Conservation (phyloP, 163 green algal species). For the Trebouxia gelatinosa region DNA sequence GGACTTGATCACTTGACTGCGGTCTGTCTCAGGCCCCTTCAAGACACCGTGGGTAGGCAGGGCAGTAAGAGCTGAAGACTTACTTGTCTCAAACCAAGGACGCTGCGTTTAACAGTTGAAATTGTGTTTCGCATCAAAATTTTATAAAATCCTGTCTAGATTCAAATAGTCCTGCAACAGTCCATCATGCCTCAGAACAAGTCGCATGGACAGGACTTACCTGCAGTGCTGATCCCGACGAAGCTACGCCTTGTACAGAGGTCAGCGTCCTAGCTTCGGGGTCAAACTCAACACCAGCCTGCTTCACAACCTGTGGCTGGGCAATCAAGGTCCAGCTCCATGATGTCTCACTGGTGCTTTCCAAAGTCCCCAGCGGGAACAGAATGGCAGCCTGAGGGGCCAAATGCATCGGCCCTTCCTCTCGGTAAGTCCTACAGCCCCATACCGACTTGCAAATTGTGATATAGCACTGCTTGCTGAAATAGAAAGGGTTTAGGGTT, state of each 20-base stretch:
- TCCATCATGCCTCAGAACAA: not conserved
- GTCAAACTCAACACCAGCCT: conserved; percentile 40
- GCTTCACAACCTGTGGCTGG: conserved; percentile 25
- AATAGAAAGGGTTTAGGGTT: conserved; percentile 1
- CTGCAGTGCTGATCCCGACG: not conserved
- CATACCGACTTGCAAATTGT: not conserved
- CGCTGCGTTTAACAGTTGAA: too few relatives aligned
- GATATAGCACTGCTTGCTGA: not conserved
- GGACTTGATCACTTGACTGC: too few relatives aligned
- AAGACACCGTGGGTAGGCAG: too few relatives aligned
- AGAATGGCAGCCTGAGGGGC: not conserved
- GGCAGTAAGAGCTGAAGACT: too few relatives aligned
- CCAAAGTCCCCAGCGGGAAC: conserved; percentile 34
- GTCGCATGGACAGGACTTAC: not conserved
- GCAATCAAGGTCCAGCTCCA: conserved; percentile 35
- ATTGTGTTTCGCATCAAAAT: not conserved
- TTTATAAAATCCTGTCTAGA: not conserved
- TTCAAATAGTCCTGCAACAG: not conserved
- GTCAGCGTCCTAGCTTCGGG: not conserved
- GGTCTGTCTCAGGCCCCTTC: too few relatives aligned
- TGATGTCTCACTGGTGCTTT: conserved; percentile 31
- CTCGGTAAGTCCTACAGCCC: not conserved
- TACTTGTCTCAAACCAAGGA: too few relatives aligned
- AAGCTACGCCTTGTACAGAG: not conserved
- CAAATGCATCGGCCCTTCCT: not conserved